Evolutionary conservation across 768 basidiomycete genomes (phyloP).

Genomic region (Leccinum ochraceum): DNA sequence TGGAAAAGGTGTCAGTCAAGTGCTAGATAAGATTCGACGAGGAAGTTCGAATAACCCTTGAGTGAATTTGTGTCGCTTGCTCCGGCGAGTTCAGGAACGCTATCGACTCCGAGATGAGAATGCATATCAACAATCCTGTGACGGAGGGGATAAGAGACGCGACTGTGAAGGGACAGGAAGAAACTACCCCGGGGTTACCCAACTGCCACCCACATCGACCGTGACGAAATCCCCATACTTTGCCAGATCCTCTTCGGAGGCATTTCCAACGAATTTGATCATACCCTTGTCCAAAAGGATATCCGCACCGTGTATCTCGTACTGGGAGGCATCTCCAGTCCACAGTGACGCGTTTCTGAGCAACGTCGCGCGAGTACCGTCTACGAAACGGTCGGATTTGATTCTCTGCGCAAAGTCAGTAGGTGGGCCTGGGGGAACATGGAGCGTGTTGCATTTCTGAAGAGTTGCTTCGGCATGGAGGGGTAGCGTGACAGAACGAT

Average conservation of each 20-base stretch:
- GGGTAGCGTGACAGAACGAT: slow-evolving; percentile 24
- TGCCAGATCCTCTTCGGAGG: slow-evolving; percentile 39
- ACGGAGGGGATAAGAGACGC: slow-evolving; percentile 35
- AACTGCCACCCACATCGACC: slow-evolving; percentile 62
- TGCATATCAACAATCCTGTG: slow-evolving; percentile 63
- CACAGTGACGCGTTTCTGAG: slow-evolving; percentile 54
- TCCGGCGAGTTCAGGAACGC: slow-evolving; percentile 54
- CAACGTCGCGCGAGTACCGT: slow-evolving; percentile 39
- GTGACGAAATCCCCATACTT: slow-evolving; percentile 47
- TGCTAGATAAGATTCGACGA: background rate
- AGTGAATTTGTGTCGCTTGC: slow-evolving; percentile 62
- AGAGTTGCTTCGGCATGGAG: slow-evolving; percentile 32
- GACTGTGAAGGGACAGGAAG: slow-evolving; percentile 23
- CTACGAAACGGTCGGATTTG: slow-evolving; percentile 40
- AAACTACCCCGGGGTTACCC: slow-evolving; percentile 68
- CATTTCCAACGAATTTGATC: slow-evolving; percentile 40
- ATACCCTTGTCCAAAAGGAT: slow-evolving; percentile 43
- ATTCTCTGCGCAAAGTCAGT: slow-evolving; percentile 33
- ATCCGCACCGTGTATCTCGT: slow-evolving; percentile 38
- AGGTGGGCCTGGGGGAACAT: slow-evolving; percentile 39
- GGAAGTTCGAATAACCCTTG: slow-evolving; percentile 38
- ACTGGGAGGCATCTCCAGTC: slow-evolving; percentile 46
- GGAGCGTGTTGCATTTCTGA: slow-evolving; percentile 38
- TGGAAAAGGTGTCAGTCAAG: slow-evolving; percentile 7
- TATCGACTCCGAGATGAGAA: slow-evolving; percentile 77